These are phyloP conservation scores for Pythium pectinolyticum DNA, from an alignment of 352 stramenopile genomes.

Conservation along the genomic window DNA sequence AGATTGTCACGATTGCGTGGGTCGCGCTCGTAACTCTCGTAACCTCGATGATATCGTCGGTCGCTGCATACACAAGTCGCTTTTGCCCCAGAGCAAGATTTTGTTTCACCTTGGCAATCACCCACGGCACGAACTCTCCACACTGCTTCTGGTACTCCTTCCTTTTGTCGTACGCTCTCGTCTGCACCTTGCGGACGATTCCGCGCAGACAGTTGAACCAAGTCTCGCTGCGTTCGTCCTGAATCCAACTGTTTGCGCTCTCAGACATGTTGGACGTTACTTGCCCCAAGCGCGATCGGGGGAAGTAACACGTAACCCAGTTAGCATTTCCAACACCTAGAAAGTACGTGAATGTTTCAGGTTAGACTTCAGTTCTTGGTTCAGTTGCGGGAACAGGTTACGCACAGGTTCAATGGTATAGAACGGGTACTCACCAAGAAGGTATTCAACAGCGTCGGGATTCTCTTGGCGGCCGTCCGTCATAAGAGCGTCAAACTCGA, in stretches of 20 bases:
- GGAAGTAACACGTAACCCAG: constrained; percentile 4
- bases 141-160: background rate
- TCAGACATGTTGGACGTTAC: constrained; percentile 23
- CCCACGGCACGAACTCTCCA: constrained; percentile 4
- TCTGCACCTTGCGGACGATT: constrained; percentile 16
- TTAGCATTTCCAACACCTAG: constrained; percentile 2
- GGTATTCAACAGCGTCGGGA: background rate
- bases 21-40: background rate
- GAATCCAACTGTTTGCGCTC: constrained; percentile 20
- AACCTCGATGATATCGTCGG: constrained; percentile 13
- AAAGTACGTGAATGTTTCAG: no score
- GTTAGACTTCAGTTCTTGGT: no score
- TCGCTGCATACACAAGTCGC: background rate
- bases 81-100: constrained; percentile 1
- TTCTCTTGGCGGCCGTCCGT: background rate
- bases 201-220: constrained; percentile 19
- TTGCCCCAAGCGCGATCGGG: constrained; percentile 13
- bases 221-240: constrained; percentile 3
- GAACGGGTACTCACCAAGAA: constrained; percentile 6
- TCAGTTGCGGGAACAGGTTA: background rate
- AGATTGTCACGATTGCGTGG: constrained; percentile 3
- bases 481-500: no score
- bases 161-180: constrained; percentile 10
- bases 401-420: background rate
- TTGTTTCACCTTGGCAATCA: background rate